A percentile compares a stretch with the other conserved stretches of the same genome.
Evolutionary conservation across 2,329 filamentous ascomycete species (phyloP).

Genomic region (Colletotrichum acutatum): DNA sequence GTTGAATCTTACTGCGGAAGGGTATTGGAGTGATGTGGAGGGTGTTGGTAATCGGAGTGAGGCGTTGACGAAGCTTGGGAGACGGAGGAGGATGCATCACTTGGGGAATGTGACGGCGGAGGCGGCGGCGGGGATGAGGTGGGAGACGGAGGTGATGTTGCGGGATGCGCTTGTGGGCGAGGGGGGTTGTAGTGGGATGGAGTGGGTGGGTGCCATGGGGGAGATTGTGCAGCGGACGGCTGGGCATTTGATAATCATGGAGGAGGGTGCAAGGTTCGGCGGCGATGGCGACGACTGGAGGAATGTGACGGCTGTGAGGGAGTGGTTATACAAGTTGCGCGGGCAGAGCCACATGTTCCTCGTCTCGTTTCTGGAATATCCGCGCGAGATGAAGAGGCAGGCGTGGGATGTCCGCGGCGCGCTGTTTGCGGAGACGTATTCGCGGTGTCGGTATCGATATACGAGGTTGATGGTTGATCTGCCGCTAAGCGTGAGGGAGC

Average conservation of each 20-base stretch:
- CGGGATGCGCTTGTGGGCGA: slow-evolving; percentile 24
- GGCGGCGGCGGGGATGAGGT: slow-evolving; percentile 49
- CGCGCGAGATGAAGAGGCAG: slow-evolving; percentile 36
- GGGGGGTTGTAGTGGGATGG: slow-evolving; percentile 50
- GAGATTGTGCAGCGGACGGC: slow-evolving; percentile 55
- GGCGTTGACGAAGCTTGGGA: slow-evolving; percentile 47
- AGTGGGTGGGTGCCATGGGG: slow-evolving; percentile 54
- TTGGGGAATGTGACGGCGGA: slow-evolving; percentile 43
- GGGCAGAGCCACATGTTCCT: slow-evolving; percentile 54
- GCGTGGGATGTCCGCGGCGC: slow-evolving; percentile 47
- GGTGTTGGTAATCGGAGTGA: slow-evolving; percentile 39
- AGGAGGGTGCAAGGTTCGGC: slow-evolving; percentile 40
- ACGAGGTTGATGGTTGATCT: slow-evolving; percentile 47
- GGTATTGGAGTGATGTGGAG: slow-evolving; percentile 48
- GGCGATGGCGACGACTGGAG: background rate
- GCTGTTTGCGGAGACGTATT: slow-evolving; percentile 49
- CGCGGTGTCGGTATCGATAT: slow-evolving; percentile 55
- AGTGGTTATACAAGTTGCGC: slow-evolving; percentile 47
- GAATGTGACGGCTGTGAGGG: slow-evolving; percentile 41
- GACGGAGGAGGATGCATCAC: slow-evolving; percentile 50
- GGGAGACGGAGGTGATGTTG: slow-evolving; percentile 45
- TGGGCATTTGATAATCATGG: slow-evolving; percentile 45
- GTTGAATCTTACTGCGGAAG: slow-evolving; percentile 55
- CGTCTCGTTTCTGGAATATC: slow-evolving; percentile 58
- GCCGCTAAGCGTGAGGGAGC: slow-evolving; percentile 48